Conservation (phyloP, 202 grass and related monocot species). For the Musa balbisiana region DNA sequence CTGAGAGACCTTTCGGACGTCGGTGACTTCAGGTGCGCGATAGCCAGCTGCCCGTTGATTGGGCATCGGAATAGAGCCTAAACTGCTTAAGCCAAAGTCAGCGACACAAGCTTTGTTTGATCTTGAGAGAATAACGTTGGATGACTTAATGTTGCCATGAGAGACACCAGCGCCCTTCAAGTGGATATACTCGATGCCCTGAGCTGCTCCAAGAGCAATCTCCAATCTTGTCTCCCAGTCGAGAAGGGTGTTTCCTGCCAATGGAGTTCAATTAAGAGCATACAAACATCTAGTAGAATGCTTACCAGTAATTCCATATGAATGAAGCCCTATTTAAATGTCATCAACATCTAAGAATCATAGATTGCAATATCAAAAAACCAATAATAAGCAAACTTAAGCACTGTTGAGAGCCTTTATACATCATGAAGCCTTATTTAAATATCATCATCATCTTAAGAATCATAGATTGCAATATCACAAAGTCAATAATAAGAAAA, state of each 20-base stretch:
- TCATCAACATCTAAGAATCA: too few species aligned
- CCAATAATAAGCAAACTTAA: too few species aligned
- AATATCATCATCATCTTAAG: too few species aligned
- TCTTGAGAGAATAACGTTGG: constrained; percentile 47
- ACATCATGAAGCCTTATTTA: too few species aligned
- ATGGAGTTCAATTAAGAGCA: background rate
- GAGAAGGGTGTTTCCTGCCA: constrained; percentile 30
- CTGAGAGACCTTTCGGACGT: constrained; percentile 31
- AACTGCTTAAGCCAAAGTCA: constrained; percentile 47
- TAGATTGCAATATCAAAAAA: too few species aligned
- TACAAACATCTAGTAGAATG: background rate
- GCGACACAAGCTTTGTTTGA: constrained; percentile 34
- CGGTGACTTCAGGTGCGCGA: constrained; percentile 58
- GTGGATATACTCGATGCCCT: constrained; percentile 68
- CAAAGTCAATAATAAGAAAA: too few species aligned
- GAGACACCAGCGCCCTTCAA: constrained; percentile 24
- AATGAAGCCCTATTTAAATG: too few species aligned
- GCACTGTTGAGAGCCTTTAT: too few species aligned
- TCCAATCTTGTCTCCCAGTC: constrained; percentile 41
- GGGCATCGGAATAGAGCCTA: constrained; percentile 31
- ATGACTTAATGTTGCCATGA: constrained; percentile 92
- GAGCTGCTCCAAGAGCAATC: constrained; percentile 48
- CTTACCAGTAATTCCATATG: background rate
- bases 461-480: too few species aligned
- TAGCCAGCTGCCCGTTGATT: constrained; percentile 43